A percentile compares a stretch with the other conserved stretches of the same genome.
Conservation (phyloP, 2,329 filamentous ascomycete genomes). For the Ophiostoma sp. region DNA sequence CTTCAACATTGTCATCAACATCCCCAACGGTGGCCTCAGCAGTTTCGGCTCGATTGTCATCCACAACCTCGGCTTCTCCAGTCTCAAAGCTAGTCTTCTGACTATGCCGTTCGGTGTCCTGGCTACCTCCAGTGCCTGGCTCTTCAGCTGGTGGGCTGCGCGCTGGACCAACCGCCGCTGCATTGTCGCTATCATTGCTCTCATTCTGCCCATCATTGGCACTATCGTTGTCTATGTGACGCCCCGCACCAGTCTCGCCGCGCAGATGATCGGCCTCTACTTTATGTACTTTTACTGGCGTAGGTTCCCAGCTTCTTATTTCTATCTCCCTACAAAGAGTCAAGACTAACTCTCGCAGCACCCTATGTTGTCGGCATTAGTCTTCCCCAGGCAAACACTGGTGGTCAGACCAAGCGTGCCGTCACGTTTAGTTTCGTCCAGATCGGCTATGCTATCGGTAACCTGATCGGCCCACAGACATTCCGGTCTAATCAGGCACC, state of each 20-base stretch:
- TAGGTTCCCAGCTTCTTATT: conserved; percentile 22
- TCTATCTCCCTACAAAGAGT: background rate
- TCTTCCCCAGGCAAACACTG: conserved; percentile 24
- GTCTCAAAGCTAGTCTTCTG: conserved; percentile 52
- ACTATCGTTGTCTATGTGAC: conserved; percentile 26
- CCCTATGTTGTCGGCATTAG: conserved; percentile 24
- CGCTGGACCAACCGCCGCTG: conserved; percentile 40
- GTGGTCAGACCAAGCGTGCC: conserved; percentile 23
- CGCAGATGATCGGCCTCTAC: conserved; percentile 38
- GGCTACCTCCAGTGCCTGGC: conserved; percentile 48
- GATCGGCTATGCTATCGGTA: conserved; percentile 40
- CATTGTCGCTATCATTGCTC: conserved; percentile 37
- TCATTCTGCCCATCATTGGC: conserved; percentile 37
- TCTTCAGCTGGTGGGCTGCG: conserved; percentile 47
- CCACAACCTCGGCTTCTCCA: conserved; percentile 10
- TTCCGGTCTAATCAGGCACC: conserved; percentile 50
- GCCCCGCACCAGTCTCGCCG: conserved; percentile 30
- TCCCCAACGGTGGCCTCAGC: conserved; percentile 13
- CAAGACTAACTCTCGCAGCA: conserved; percentile 7
- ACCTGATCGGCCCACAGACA: conserved; percentile 54
- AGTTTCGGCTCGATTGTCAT: conserved; percentile 14
- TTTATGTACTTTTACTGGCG: conserved; percentile 14
- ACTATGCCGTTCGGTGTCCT: conserved; percentile 8
- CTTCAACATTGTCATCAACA: conserved; percentile 9
- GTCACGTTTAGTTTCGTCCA: conserved; percentile 17